These are phyloP conservation scores for Cladosporium austrohemisphaericum DNA, from an alignment of 2,329 filamentous ascomycete species.

Conservation along the genomic window DNA sequence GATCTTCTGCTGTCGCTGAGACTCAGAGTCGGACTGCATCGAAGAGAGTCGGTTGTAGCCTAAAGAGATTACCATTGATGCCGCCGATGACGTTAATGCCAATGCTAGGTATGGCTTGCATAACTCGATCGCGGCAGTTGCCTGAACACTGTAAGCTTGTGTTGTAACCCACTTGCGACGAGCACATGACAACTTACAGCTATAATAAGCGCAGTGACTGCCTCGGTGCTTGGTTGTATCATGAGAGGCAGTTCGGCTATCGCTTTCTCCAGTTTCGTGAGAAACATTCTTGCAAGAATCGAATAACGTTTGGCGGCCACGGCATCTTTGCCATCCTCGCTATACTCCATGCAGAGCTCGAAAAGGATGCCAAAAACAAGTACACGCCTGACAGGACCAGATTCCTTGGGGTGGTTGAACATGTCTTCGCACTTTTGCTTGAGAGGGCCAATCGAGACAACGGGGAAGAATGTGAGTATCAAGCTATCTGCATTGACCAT, in stretches of 20 bases:
- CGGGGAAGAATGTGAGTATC: slow-evolving; percentile 17
- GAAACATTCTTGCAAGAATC: slow-evolving; percentile 10
- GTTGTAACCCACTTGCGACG: background rate
- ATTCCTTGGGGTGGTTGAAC: slow-evolving; percentile 10
- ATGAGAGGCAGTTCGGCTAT: slow-evolving; percentile 17
- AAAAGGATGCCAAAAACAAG: slow-evolving; percentile 16
- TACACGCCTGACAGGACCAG: slow-evolving; percentile 12
- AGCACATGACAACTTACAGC: slow-evolving; percentile 13
- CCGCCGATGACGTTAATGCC: slow-evolving; percentile 58
- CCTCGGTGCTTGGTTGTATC: slow-evolving; percentile 16
- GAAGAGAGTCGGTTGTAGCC: slow-evolving; percentile 22
- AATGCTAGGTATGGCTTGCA: slow-evolving; percentile 62
- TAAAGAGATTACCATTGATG: slow-evolving; percentile 58
- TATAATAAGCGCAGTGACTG: slow-evolving; percentile 16
- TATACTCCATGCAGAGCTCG: slow-evolving; percentile 17
- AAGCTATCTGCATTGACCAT: slow-evolving; percentile 12
- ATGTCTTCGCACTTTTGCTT: slow-evolving; percentile 13
- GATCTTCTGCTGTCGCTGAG: slow-evolving; percentile 30
- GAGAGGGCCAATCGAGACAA: slow-evolving; percentile 7
- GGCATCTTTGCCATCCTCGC: slow-evolving; percentile 6
- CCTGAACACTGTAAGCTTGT: slow-evolving; percentile 39
- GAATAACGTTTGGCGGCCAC: slow-evolving; percentile 13
- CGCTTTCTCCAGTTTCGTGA: slow-evolving; percentile 12
- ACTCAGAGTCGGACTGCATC: slow-evolving; percentile 15
- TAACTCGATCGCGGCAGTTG: slow-evolving; percentile 59